Base-by-base conservation (phyloP, 768 basidiomycete genomes). In the Obba rivulosa region DNA sequence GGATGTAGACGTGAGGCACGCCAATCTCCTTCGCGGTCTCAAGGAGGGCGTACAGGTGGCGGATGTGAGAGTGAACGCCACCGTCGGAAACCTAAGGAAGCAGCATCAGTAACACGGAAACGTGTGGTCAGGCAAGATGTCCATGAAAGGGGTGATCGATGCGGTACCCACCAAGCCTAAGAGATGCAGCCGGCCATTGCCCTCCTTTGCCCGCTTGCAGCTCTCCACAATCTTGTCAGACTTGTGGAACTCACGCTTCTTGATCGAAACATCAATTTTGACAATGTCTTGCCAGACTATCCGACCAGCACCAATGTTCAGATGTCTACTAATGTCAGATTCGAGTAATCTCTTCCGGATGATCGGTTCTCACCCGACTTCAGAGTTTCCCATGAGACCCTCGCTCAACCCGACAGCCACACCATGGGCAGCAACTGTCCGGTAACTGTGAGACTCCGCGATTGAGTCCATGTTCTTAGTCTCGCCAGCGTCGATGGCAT, bases 241-340 rank as follows among this genome's bases (percentile, higher is more conserved):
- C 65, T 89, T 82, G 68, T 92, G 83, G 69, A 95, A 95, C 57
- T 87, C 80, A 48, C 76, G 70, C 65, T 93, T 95, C 69, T 91
- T 84, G 68, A 97, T 95, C 17, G 84, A 76, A 41, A 92, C 85
- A 59, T 97, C 93, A 60, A 96, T 96, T 54, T 85, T 81, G 59
- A 96, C 94, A 57, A 97, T 97, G 60, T 97, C 94, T 66, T 97
- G 94, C 94, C 94, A 96, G 23, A 96, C 92, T 43, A 96, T 78
- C 18, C 93, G 83, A 1, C 93, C 94, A 45, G 94, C 94, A 28
- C 93, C 93, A 56, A 94, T 91, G 68, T 97, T 97, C 52, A 96
- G 70, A 63, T 96, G 93, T 3, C 92, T 95, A 51, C n/a, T 38
- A 14, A 35, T 21, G 17, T 42, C 28, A 25, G 45, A 13, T 13